Percentiles rank a stretch among this genome's conserved stretches.
Evolutionary conservation across 2,329 filamentous ascomycete species (phyloP).

Genomic region (Falciphora oryzae): DNA sequence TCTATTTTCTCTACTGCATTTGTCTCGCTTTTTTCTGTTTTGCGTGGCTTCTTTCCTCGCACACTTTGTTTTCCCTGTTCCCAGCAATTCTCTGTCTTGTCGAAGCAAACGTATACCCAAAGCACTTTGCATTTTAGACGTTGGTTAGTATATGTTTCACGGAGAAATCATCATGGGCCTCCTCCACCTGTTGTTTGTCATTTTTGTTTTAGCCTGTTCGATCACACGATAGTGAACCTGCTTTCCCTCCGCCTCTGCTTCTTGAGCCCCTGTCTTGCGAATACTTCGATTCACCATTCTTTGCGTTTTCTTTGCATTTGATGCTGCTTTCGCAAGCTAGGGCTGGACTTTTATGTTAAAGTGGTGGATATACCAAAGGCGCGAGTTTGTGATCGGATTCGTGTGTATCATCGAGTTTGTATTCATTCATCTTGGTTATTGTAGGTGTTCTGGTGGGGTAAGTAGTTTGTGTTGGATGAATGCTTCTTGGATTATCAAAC

Average conservation of each 20-base stretch:
- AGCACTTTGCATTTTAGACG: neutral
- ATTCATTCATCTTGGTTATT: neutral
- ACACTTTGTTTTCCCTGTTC: neutral
- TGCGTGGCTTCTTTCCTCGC: neutral
- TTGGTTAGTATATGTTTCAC: neutral
- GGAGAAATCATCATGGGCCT: neutral
- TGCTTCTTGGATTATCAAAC: neutral
- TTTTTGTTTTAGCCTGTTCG: neutral
- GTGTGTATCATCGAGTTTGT: neutral
- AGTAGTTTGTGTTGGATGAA: neutral
- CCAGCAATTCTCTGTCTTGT: neutral
- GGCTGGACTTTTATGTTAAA: neutral
- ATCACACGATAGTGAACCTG: neutral
- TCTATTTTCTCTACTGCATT: neutral
- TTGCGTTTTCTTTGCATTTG: neutral
- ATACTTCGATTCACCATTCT: neutral
- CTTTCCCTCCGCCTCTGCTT: neutral
- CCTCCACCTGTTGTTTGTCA: neutral
- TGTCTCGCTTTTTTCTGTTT: neutral
- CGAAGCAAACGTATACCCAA: slow-evolving; percentile 1
- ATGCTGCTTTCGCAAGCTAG: neutral
- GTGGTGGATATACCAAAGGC: neutral
- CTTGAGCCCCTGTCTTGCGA: neutral
- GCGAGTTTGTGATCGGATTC: neutral
- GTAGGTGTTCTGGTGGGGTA: neutral